Evolutionary conservation across 2,329 filamentous ascomycete species (phyloP).

Genomic region (Cladosporium sphaerospermum): DNA sequence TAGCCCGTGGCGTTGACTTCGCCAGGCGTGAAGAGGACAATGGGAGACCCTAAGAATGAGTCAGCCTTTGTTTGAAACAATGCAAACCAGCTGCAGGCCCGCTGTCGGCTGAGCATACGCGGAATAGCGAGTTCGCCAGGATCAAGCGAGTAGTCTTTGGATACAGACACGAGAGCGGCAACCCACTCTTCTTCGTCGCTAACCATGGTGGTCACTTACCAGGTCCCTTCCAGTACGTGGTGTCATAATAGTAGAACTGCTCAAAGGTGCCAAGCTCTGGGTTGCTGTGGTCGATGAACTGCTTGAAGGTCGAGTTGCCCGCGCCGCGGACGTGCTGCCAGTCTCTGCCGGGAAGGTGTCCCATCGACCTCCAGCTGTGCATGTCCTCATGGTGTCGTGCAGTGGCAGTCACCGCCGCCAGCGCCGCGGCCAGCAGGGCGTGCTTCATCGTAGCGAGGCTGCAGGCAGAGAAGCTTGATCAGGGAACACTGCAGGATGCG

Average conservation of each 20-base stretch:
- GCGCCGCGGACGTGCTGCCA: background rate
- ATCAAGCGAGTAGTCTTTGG: no score
- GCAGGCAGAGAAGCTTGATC: background rate
- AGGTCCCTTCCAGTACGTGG: conserved; percentile 47
- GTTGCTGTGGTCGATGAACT: conserved; percentile 54
- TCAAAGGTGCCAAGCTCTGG: conserved; percentile 50
- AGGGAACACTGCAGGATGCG: no score
- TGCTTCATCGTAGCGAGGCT: background rate
- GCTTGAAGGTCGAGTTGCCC: conserved; percentile 41
- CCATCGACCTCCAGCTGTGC: conserved; percentile 2
- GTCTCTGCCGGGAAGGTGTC: conserved; percentile 8
- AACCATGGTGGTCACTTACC: conserved; percentile 2
- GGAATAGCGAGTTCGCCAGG: no score
- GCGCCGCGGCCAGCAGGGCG: background rate
- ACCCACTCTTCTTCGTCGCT: no score
- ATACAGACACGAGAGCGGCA: no score
- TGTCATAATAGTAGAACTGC: conserved; percentile 50
- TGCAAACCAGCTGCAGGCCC: no score
- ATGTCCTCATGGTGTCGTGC: conserved; percentile 3
- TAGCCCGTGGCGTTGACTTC: conserved; percentile 45
- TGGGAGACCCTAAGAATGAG: conserved; percentile 38
- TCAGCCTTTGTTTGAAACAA: no score
- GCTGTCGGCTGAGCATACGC: no score
- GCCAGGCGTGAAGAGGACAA: conserved; percentile 40
- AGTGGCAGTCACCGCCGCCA: background rate